Percentiles rank a stretch among this genome's conserved stretches.
phyloP scores from a whole-genome alignment of 2,329 filamentous ascomycete species.

The Rutstroemia sp. region DNA sequence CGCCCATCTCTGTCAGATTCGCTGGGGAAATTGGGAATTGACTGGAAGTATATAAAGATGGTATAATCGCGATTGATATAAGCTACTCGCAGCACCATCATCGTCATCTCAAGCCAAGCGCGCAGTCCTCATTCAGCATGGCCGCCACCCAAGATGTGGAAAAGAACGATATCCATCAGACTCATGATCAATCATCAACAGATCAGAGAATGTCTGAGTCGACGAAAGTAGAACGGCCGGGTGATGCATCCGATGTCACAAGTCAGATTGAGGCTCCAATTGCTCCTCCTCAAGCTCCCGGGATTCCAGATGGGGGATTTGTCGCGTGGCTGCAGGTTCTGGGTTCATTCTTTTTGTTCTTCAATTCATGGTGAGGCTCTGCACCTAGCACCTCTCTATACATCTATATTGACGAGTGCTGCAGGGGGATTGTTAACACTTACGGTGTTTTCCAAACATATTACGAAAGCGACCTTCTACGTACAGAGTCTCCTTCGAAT shows the following conservation, averaged over 20 bases:
- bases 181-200: too few species aligned
- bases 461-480: conserved; percentile 37
- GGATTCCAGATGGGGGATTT: conserved; percentile 39
- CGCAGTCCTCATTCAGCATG: too few species aligned
- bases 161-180: background rate
- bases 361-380: conserved; percentile 41
- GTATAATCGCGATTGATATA: too few species aligned
- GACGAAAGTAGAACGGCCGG: background rate
- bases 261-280: background rate
- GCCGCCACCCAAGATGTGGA: too few species aligned
- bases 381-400: background rate
- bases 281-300: background rate
- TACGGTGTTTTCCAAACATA: conserved; percentile 50
- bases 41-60: too few species aligned
- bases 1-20: too few species aligned
- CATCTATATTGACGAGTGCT: background rate
- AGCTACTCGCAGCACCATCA: too few species aligned
- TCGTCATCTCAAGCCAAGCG: too few species aligned
- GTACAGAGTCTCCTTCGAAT: conserved; percentile 31
- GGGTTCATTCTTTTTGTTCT: conserved; percentile 44
- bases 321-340: conserved; percentile 48
- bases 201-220: background rate
- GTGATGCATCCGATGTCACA: background rate
- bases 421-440: conserved; percentile 35
- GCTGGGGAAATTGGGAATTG: too few species aligned